Evolutionary conservation across 768 basidiomycete genomes (phyloP).

Genomic region (Clitopilus hobsonii): DNA sequence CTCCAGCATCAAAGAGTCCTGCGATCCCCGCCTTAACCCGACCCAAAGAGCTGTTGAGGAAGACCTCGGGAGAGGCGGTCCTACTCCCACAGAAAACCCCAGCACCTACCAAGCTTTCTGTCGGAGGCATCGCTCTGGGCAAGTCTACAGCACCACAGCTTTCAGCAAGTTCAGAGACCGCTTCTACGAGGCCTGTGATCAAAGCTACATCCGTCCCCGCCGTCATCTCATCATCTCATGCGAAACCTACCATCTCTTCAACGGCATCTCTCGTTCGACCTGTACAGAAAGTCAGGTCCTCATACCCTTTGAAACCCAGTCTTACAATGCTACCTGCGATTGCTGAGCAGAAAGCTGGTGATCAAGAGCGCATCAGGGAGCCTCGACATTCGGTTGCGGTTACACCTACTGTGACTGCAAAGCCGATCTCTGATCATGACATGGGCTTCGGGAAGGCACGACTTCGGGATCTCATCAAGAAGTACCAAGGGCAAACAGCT

Average conservation of each 20-base stretch:
- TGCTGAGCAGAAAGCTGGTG: slow-evolving; percentile 16
- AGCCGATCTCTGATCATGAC: slow-evolving; percentile 31
- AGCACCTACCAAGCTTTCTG: neutral
- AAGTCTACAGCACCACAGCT: neutral
- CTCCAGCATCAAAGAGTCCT: neutral
- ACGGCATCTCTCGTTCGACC: slow-evolving; percentile 72
- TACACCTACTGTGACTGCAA: slow-evolving; percentile 13
- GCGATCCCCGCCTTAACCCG: neutral
- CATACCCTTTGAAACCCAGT: neutral
- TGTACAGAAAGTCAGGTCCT: neutral
- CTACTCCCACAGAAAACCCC: neutral
- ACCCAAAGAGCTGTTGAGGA: neutral
- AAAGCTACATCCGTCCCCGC: slow-evolving; percentile 71
- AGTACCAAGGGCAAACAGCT: slow-evolving; percentile 59
- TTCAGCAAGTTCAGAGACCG: neutral
- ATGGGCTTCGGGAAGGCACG: slow-evolving; percentile 75
- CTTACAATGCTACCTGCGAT: slow-evolving; percentile 31
- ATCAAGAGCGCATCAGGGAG: neutral
- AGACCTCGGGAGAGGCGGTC: neutral
- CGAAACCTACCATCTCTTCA: slow-evolving; percentile 66
- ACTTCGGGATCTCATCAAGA: slow-evolving; percentile 74
- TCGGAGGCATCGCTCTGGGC: neutral
- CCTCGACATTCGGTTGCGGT: slow-evolving; percentile 9
- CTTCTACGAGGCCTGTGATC: slow-evolving; percentile 26
- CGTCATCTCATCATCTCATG: slow-evolving; percentile 65